Conservation (phyloP, 2,329 filamentous ascomycete species). For the Hansfordia pulvinata region DNA sequence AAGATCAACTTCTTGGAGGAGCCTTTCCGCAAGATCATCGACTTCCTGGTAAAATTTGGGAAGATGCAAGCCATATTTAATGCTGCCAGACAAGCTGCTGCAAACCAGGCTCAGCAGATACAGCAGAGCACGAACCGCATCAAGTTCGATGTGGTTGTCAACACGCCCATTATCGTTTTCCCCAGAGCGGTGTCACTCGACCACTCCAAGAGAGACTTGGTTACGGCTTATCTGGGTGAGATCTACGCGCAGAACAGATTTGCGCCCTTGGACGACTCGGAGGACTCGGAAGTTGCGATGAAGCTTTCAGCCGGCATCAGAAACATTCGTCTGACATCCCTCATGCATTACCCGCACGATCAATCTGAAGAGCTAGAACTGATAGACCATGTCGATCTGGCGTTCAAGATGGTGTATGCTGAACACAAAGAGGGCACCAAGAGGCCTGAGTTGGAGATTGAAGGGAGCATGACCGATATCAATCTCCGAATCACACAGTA, state of each 20-base stretch:
- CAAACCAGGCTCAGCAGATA: conserved; percentile 83
- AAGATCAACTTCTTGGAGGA: conserved; percentile 97
- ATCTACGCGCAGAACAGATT: conserved; percentile 97
- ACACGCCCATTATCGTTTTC: conserved; percentile 93
- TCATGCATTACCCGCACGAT: conserved; percentile 65
- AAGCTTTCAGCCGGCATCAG: conserved; percentile 83
- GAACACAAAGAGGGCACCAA: conserved; percentile 69
- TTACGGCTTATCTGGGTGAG: conserved; percentile 91
- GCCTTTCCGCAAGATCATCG: conserved; percentile 94
- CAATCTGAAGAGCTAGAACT: conserved; percentile 79
- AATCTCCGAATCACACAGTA: conserved; percentile 82
- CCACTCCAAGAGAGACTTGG: conserved; percentile 58
- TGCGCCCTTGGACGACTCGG: conserved; percentile 64
- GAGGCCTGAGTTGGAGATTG: conserved; percentile 81
- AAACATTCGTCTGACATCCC: conserved; percentile 81
- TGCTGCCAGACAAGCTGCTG: conserved; percentile 84
- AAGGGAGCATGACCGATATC: conserved; percentile 84
- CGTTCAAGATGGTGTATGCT: conserved; percentile 82
- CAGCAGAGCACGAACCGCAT: conserved; percentile 83
- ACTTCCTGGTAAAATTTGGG: conserved; percentile 96
- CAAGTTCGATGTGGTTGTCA: conserved; percentile 86
- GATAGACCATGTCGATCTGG: conserved; percentile 92
- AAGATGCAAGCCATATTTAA: conserved; percentile 99
- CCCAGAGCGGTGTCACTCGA: conserved; percentile 63
- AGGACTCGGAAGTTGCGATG: conserved; percentile 65